Evolutionary conservation across 2,329 filamentous ascomycete species (phyloP), one percentile per base, ranked within the genome.

Genomic region (Hypoxylon sp.): DNA sequence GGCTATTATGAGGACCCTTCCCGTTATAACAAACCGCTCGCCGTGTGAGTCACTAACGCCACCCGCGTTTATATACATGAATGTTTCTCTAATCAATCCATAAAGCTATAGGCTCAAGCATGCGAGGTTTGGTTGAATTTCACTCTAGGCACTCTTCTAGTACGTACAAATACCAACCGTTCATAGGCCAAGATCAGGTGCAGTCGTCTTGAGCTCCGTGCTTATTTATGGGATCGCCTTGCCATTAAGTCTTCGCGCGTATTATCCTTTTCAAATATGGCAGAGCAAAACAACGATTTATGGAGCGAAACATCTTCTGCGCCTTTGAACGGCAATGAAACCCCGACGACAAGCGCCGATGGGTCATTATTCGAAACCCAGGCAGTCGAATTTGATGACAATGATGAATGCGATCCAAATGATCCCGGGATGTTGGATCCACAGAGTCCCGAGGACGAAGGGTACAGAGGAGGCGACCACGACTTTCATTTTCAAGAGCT

Each of bases 341-440:
- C 32, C 1, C 50, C 37, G 32, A 14, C 50, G 9, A 32, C 51
- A 32, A 30, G 34, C 34, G 21, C 23, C 7, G 21, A 30, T 43
- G 23, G 23, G 23, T 43, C 51, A 30, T 21, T 21, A 30, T 19
- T 45, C 11, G 37, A 43, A 25, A 25, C 25, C 12, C 27, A 45
- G 11, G 27, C 29, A 2, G 6, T n/a, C 25, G 12, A 23, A 55
- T 1, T 16, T 2, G 41, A 46, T 34, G 19, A 23, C 5, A n/a
- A n/a, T 16, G 19, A 32, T 25, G 11, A 55, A 45, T n/a, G 45
- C 7, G 27, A 46, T 55, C 21, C 16, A 25, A 55, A 55, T 16
- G 52, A 55, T 25, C 39, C 39, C 1, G 27, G 46, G 19, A 34
- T 55, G 41, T 5, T 55, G 12, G 41, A 55, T 34, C 52, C 41